A percentile compares a stretch with the other conserved stretches of the same genome.
phyloP scores from a whole-genome alignment of 1,139 yeast species.

The Wickerhamiella pararugosa region DNA sequence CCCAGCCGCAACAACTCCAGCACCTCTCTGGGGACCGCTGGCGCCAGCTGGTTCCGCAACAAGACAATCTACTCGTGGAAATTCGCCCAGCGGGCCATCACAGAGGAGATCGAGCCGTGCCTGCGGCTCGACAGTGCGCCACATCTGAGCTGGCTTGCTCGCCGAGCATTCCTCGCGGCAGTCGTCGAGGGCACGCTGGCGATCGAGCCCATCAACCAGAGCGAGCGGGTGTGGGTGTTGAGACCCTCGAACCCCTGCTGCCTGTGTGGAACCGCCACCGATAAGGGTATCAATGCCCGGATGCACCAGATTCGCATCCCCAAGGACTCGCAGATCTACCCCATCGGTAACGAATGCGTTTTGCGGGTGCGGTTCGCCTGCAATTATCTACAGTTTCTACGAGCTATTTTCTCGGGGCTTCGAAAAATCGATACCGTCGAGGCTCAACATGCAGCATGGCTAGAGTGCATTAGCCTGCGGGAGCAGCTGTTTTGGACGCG shows the following conservation, averaged over 20 bases:
- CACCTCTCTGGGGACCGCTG: slow-evolving; percentile 16
- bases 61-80: slow-evolving; percentile 3
- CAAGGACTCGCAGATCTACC: slow-evolving; percentile 31
- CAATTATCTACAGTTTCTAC: slow-evolving; percentile 59
- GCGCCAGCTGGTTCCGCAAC: slow-evolving; percentile 4
- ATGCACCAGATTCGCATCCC: slow-evolving; percentile 45
- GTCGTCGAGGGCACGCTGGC: slow-evolving; percentile 68
- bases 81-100: slow-evolving; percentile 48
- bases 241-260: slow-evolving; percentile 47
- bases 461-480: slow-evolving; percentile 40
- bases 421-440: slow-evolving; percentile 34
- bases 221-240: slow-evolving; percentile 48
- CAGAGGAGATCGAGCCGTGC: slow-evolving; percentile 70
- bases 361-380: slow-evolving; percentile 65
- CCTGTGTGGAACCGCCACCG: slow-evolving; percentile 64
- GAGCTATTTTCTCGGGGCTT: slow-evolving; percentile 43
- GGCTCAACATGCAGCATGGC: slow-evolving; percentile 36
- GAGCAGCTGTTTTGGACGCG: slow-evolving; percentile 72
- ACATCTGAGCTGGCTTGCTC: slow-evolving; percentile 43
- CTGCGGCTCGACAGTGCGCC: slow-evolving; percentile 46
- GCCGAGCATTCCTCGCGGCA: slow-evolving; percentile 45
- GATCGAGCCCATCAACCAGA: slow-evolving; percentile 62
- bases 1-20: neutral
- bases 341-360: slow-evolving; percentile 76
- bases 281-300: slow-evolving; percentile 62